Base-by-base conservation (phyloP, 2,329 filamentous ascomycete genomes). In the Lecanicillium sp. region DNA sequence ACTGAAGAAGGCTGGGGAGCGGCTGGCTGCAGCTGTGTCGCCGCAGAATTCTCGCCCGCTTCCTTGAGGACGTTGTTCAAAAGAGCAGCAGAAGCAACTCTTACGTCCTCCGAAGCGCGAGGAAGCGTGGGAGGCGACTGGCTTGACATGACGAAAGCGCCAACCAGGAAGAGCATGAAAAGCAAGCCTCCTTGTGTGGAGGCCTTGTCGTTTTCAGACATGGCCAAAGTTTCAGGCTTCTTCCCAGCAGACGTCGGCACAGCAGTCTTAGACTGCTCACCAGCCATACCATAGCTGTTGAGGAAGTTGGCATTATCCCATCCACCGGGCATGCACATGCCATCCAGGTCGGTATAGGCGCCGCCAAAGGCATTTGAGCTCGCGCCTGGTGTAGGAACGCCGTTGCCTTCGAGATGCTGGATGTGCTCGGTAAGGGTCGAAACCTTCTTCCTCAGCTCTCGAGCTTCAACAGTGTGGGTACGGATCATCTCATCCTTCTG, bases 141-240 rank as follows among this genome's bases (percentile, higher is more conserved):
- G 64, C 89, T 94, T 22, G 90, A 95, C 45, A 92, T 83, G 51
- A 96, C 88, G 57, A 95, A 95, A 38, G 92, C 92, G 56, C 92
- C 92, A 48, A 95, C 89, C 39, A 98, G 83, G 56, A 98, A 84
- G 50, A 95, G 84, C 87, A 95, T 94, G 62, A 90, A 83, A 59
- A 96, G 73, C 52, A 96, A 66, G 53, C 86, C 78, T 37, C 87
- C 85, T 52, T 89, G 85, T 49, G 86, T 81, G 44, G 80, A 73
- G 43, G 75, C 67, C 65, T 81, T 81, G 45, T 83, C 77, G 43
- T 62, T 58, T 30, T 78, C 71, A 16, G 29, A 30, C 29, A 6
- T 15, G 6, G 35, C 29, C 9, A 18, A 16, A 8, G 30, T 46
- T 11, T 60, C 58, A 33, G 40, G 47, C 63, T 78, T 76, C 67